Percentiles rank a stretch among this genome's conserved stretches.
phyloP scores from a whole-genome alignment of 1,139 yeast genomes.

The Saccharomyces hybrid region DNA sequence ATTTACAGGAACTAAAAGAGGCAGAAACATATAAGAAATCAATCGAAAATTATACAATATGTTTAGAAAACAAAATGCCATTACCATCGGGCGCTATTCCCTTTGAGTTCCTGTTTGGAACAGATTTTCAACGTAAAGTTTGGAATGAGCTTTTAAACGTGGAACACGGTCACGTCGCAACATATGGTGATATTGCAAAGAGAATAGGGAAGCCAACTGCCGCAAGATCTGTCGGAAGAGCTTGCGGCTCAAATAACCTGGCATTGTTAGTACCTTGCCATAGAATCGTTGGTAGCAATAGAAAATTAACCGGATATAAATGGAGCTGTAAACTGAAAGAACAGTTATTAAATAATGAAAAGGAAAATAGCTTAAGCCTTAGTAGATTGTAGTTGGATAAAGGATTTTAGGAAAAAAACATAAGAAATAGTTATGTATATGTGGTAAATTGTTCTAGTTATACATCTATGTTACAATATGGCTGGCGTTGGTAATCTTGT shows the following conservation, averaged over 20 bases:
- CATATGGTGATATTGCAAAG: slow-evolving; percentile 20
- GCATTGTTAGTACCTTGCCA: slow-evolving; percentile 27
- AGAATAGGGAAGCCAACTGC: slow-evolving; percentile 17
- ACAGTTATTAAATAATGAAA: slow-evolving; percentile 12
- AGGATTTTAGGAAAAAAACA: background rate
- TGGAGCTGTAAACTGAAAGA: slow-evolving; percentile 22
- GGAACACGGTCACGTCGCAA: slow-evolving; percentile 15
- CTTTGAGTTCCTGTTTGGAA: slow-evolving; percentile 23
- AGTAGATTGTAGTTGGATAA: background rate
- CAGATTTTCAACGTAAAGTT: slow-evolving; percentile 22
- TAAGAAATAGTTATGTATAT: background rate
- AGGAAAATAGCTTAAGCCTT: background rate
- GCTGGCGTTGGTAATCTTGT: slow-evolving; percentile 58
- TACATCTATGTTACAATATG: slow-evolving; percentile 13
- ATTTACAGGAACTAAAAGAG: background rate
- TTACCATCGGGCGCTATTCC: slow-evolving; percentile 2
- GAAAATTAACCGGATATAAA: slow-evolving; percentile 18
- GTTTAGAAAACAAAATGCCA: background rate
- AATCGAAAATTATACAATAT: slow-evolving; percentile 2
- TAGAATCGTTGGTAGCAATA: slow-evolving; percentile 18
- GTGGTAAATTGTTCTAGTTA: background rate
- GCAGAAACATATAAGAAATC: background rate
- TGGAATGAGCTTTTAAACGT: slow-evolving; percentile 21
- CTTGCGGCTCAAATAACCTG: slow-evolving; percentile 22
- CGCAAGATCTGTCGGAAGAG: slow-evolving; percentile 25